A percentile compares a stretch with the other conserved stretches of the same genome.
These are phyloP conservation scores for Aquanectria penicillioides DNA, from an alignment of 2,329 filamentous ascomycete species.

Conservation along the genomic window DNA sequence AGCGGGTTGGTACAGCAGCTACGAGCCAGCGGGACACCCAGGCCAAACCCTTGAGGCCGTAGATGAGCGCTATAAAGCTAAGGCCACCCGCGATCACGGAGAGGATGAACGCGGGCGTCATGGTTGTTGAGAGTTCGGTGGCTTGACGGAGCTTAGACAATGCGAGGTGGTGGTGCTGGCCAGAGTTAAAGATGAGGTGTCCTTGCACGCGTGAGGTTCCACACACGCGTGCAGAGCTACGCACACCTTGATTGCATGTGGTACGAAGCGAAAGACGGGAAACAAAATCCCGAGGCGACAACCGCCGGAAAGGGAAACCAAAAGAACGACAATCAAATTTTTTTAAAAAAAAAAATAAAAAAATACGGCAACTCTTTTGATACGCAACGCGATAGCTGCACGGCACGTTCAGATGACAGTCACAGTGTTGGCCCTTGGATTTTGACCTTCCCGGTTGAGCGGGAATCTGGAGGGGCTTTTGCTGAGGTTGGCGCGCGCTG, in stretches of 20 bases:
- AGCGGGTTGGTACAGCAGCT: slow-evolving; percentile 46
- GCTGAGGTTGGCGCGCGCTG: slow-evolving; percentile 6
- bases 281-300: neutral
- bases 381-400: neutral
- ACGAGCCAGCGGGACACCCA: slow-evolving; percentile 38
- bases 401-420: neutral
- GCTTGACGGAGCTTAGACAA: slow-evolving; percentile 24
- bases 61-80: slow-evolving; percentile 45
- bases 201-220: slow-evolving; percentile 17
- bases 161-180: slow-evolving; percentile 11
- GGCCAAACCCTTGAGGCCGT: slow-evolving; percentile 29
- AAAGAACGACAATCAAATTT: no score
- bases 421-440: neutral
- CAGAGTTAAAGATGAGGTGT: slow-evolving; percentile 15
- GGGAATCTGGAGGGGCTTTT: neutral
- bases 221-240: slow-evolving; percentile 3
- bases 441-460: slow-evolving; percentile 13
- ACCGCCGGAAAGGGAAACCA: neutral
- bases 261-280: no score
- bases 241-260: slow-evolving; percentile 6
- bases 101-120: slow-evolving; percentile 44
- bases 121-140: slow-evolving; percentile 22
- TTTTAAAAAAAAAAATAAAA: no score
- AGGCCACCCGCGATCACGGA: slow-evolving; percentile 48
- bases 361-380: neutral